Percentiles rank a stretch among this genome's conserved stretches.
Evolutionary conservation across 768 basidiomycete species (phyloP).

Genomic region (Pleurotus tuoliensis): DNA sequence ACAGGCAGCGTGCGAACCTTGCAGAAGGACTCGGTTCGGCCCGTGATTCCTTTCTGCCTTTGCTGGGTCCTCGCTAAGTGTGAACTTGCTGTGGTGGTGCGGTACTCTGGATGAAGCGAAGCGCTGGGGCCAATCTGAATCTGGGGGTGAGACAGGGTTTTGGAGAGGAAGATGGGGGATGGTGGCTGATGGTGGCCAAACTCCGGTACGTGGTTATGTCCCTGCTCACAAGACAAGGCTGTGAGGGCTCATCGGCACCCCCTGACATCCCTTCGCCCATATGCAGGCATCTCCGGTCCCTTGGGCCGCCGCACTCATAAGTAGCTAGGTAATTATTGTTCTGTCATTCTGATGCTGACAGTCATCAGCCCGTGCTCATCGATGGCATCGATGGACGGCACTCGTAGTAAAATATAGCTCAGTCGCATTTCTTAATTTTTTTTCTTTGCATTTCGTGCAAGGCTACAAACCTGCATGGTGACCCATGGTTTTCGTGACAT

Average conservation of each 20-base stretch:
- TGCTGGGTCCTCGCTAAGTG: not conserved
- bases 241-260: not conserved
- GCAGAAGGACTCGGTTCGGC: constrained; percentile 8
- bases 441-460: too few relatives aligned
- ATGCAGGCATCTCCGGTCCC: not conserved
- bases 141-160: too few relatives aligned
- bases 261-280: not conserved
- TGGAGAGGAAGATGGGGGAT: not conserved
- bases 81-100: too few relatives aligned
- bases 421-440: too few relatives aligned
- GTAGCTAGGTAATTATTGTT: not conserved
- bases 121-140: too few relatives aligned
- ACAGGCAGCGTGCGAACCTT: constrained; percentile 2
- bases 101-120: too few relatives aligned
- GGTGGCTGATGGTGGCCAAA: not conserved
- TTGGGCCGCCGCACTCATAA: not conserved
- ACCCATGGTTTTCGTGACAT: too few relatives aligned
- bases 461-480: too few relatives aligned
- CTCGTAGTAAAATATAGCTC: too few relatives aligned
- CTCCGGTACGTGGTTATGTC: not conserved
- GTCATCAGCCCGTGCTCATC: not conserved
- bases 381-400: not conserved
- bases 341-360: not conserved
- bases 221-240: not conserved
- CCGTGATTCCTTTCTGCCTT: constrained; percentile 1